Percentiles rank a stretch among this genome's conserved stretches.
phyloP scores from a whole-genome alignment of 1,284 basidiomycete genomes.

The Moniliophthora roreri region DNA sequence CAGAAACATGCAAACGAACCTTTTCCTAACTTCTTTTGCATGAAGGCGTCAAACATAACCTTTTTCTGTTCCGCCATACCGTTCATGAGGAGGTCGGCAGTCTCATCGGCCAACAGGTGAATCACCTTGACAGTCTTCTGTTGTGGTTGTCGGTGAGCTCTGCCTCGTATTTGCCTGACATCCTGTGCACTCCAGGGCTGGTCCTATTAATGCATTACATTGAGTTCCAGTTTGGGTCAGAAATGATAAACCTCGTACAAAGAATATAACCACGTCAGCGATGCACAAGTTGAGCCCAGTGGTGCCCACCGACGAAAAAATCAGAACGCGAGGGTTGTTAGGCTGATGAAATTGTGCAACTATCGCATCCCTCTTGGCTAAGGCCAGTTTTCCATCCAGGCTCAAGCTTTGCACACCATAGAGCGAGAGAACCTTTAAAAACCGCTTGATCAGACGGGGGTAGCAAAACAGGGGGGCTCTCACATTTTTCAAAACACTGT shows the following conservation, averaged over 20 bases:
- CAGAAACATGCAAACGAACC: constrained; percentile 13
- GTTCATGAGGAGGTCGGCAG: constrained; percentile 26
- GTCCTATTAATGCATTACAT: not conserved
- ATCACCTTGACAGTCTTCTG: constrained; percentile 20
- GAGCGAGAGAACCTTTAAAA: constrained; percentile 1
- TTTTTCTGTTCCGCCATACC: constrained; percentile 25
- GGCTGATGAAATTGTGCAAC: constrained; percentile 1
- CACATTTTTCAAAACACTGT: constrained; percentile 19
- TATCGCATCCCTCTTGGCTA: not conserved
- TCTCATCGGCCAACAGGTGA: constrained; percentile 26
- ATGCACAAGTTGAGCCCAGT: constrained; percentile 8
- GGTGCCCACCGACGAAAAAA: constrained; percentile 6
- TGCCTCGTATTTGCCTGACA: constrained; percentile 26
- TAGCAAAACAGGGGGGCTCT: not conserved
- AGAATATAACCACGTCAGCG: constrained; percentile 6
- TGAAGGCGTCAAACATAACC: constrained; percentile 28
- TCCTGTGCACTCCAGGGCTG: constrained; percentile 25
- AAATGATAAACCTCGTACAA: not conserved
- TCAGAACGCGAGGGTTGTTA: constrained; percentile 2
- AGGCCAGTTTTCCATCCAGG: not conserved
- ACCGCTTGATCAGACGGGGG: not conserved
- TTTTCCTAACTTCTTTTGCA: constrained; percentile 21
- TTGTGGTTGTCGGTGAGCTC: constrained; percentile 29
- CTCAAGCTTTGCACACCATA: not conserved
- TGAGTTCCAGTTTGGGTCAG: not conserved